A percentile compares a stretch with the other conserved stretches of the same genome.
These are phyloP conservation scores for Leccinum aurantiacum DNA, from an alignment of 768 basidiomycete genomes.

Conservation along the genomic window DNA sequence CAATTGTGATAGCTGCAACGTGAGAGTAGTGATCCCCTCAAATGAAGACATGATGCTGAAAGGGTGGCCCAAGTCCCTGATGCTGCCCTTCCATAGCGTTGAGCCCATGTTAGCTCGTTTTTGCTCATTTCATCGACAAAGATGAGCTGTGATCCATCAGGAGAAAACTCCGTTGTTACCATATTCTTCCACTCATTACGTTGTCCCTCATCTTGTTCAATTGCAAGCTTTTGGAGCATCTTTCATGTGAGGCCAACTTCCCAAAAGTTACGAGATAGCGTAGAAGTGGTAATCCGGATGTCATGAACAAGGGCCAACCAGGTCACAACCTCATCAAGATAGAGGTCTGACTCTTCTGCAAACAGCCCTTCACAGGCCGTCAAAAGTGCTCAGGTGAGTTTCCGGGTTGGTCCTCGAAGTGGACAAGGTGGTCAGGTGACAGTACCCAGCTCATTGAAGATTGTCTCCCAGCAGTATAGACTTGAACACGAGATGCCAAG, in stretches of 20 bases:
- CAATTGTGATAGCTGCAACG: no score
- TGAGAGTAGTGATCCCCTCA: no score
- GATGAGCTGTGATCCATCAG: slow-evolving; percentile 5
- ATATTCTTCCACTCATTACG: slow-evolving; percentile 2
- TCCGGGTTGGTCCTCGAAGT: no score
- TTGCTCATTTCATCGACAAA: slow-evolving; percentile 10
- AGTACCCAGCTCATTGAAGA: no score
- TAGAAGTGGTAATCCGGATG: no score
- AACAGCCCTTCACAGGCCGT: no score
- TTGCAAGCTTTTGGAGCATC: slow-evolving; percentile 1
- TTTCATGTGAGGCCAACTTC: slow-evolving; percentile 3
- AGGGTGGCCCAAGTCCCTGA: slow-evolving; percentile 16
- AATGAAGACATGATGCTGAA: no score
- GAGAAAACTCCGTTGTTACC: not conserved
- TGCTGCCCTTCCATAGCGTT: not conserved
- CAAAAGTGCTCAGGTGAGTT: no score
- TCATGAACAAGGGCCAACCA: slow-evolving; percentile 22
- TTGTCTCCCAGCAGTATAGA: no score
- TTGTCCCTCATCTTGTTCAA: not conserved
- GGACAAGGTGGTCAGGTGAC: no score
- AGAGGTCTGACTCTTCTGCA: not conserved
- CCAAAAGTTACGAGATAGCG: slow-evolving; percentile 15
- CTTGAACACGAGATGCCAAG: no score
- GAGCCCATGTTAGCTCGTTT: not conserved
- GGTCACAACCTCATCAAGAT: slow-evolving; percentile 1